These are phyloP conservation scores for Pseudocercospora macadamiae DNA, from an alignment of 2,329 filamentous ascomycete species.

Conservation along the genomic window DNA sequence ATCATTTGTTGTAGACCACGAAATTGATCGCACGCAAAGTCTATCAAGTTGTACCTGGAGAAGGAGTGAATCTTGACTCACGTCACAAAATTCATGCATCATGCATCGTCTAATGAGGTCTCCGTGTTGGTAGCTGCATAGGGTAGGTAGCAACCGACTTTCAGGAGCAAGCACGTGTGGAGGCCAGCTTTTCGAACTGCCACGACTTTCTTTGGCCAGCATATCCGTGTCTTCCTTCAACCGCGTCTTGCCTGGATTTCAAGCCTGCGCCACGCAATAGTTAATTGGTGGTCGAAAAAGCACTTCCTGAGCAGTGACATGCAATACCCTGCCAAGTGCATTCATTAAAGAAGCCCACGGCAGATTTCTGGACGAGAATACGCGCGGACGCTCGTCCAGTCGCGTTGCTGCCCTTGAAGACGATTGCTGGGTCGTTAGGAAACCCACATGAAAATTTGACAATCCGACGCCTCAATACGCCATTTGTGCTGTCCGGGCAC, in stretches of 20 bases:
- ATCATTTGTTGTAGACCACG: not conserved
- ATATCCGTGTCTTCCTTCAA: not conserved
- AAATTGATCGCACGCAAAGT: not conserved
- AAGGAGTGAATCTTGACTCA: not conserved
- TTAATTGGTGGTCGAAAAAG: not conserved
- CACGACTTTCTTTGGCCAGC: not conserved
- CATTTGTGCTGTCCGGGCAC: conserved; percentile 14
- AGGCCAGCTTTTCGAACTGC: not conserved
- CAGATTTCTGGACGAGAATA: not conserved
- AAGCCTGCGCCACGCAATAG: not conserved
- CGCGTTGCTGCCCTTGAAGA: not conserved
- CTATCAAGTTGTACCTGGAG: not conserved
- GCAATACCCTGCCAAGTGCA: conserved; percentile 3
- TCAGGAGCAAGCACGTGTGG: not conserved
- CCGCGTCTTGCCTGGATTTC: not conserved
- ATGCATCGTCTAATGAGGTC: not conserved
- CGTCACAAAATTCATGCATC: not conserved
- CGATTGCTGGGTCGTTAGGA: not conserved
- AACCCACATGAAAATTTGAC: conserved; percentile 11
- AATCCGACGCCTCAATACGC: not conserved
- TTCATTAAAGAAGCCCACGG: not conserved
- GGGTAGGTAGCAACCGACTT: not conserved
- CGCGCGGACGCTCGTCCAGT: not conserved
- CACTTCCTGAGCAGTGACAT: not conserved
- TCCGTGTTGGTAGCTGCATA: not conserved